Evolutionary conservation across 1,284 basidiomycete species (phyloP).

Genomic region (Phlebopus sp.): DNA sequence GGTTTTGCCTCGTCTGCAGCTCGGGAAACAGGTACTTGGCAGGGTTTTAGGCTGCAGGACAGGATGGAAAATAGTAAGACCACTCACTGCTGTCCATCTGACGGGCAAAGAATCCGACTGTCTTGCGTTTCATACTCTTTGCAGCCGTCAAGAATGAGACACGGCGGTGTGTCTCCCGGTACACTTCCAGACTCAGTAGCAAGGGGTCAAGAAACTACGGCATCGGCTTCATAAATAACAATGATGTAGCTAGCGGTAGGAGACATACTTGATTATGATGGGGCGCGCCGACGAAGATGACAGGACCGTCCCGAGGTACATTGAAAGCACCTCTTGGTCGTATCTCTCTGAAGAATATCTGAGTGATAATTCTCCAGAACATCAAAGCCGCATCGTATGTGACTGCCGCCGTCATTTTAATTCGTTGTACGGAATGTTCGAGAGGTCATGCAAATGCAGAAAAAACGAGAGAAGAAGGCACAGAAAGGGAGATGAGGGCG

Average conservation of each 20-base stretch:
- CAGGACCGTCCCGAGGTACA: conserved; percentile 87
- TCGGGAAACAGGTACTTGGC: conserved; percentile 85
- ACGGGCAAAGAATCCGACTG: conserved; percentile 81
- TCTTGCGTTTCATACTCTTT: conserved; percentile 80
- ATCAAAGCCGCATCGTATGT: conserved; percentile 66
- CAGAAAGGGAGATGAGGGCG: neutral
- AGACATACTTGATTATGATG: conserved; percentile 88
- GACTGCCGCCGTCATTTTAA: conserved; percentile 21
- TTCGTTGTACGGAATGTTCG: conserved; percentile 10
- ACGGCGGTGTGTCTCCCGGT: conserved; percentile 79
- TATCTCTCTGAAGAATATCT: conserved; percentile 97
- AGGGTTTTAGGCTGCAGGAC: conserved; percentile 12
- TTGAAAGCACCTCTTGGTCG: conserved; percentile 94
- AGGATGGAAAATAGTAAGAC: neutral
- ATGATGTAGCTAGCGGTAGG: conserved; percentile 2
- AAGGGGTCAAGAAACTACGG: conserved; percentile 92
- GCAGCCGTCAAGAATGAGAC: conserved; percentile 94
- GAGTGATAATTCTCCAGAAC: conserved; percentile 84
- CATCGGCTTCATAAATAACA: conserved; percentile 8
- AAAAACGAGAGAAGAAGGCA: neutral
- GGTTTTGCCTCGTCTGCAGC: conserved; percentile 86
- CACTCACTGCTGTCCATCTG: conserved; percentile 90
- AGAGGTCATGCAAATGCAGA: conserved; percentile 18
- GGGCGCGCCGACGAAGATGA: conserved; percentile 96
- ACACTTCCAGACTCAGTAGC: conserved; percentile 84